These are phyloP conservation scores for Podaxis pistillaris DNA, from an alignment of 768 basidiomycete species.

Conservation along the genomic window DNA sequence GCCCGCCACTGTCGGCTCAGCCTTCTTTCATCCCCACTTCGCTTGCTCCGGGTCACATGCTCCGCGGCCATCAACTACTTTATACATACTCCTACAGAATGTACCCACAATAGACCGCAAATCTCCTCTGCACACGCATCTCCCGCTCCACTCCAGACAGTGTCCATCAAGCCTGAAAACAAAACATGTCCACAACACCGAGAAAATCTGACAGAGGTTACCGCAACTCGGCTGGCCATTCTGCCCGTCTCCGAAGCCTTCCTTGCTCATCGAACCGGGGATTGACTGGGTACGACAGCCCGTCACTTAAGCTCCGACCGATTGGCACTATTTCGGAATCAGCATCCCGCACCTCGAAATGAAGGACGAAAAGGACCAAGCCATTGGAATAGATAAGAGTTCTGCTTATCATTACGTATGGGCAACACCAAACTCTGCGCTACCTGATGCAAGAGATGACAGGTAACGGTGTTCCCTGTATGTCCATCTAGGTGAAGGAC, in stretches of 20 bases:
- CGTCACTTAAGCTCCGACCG: constrained; percentile 50
- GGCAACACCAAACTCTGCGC: not conserved
- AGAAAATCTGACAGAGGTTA: constrained; percentile 29
- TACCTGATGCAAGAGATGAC: not conserved
- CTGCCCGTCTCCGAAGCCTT: constrained; percentile 58
- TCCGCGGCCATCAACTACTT: not conserved
- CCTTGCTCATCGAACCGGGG: constrained; percentile 74
- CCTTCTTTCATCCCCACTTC: not conserved
- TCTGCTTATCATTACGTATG: constrained; percentile 4
- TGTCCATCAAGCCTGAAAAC: not conserved
- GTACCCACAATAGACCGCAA: not conserved
- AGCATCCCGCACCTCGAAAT: constrained; percentile 1
- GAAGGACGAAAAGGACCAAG: constrained; percentile 4
- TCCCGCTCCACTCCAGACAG: not conserved
- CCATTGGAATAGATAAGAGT: constrained; percentile 10
- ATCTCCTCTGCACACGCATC: not conserved
- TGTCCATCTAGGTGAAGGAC: not conserved
- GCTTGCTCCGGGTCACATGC: constrained; percentile 9
- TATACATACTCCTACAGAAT: not conserved
- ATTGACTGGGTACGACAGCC: constrained; percentile 63
- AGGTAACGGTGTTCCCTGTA: not conserved
- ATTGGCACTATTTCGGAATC: constrained; percentile 46
- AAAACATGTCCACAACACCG: not conserved
- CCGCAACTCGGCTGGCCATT: constrained; percentile 69
- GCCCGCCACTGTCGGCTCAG: constrained; percentile 17